Evolutionary conservation across 2,329 filamentous ascomycete genomes (phyloP).

Genomic region (Arthrobotrys conoides): DNA sequence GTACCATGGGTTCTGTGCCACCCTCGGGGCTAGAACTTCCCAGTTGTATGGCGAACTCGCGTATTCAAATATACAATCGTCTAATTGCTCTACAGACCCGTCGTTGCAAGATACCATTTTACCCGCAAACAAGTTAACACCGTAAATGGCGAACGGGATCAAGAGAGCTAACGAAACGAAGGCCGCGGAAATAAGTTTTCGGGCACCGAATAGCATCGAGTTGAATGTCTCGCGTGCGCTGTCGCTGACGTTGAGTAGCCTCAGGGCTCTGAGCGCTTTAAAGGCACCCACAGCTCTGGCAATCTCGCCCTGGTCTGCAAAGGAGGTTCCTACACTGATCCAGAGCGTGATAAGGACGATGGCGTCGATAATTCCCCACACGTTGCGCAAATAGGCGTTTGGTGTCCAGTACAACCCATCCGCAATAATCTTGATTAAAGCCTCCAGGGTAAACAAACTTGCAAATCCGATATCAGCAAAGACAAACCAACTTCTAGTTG

Average conservation of each 20-base stretch:
- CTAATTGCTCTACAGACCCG: slow-evolving; percentile 73
- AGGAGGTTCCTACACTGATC: slow-evolving; percentile 89
- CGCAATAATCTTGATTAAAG: slow-evolving; percentile 90
- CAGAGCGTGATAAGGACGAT: slow-evolving; percentile 92
- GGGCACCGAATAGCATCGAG: slow-evolving; percentile 90
- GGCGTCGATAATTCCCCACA: slow-evolving; percentile 96
- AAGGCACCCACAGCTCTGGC: slow-evolving; percentile 95
- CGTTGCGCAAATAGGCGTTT: slow-evolving; percentile 95
- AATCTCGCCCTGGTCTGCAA: slow-evolving; percentile 84
- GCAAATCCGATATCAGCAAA: slow-evolving; percentile 95
- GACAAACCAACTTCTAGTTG: slow-evolving; percentile 88
- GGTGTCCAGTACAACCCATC: slow-evolving; percentile 97
- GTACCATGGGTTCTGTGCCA: slow-evolving; percentile 85
- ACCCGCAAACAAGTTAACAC: slow-evolving; percentile 91
- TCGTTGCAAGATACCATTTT: slow-evolving; percentile 87
- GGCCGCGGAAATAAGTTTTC: slow-evolving; percentile 92
- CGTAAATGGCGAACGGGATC: slow-evolving; percentile 97
- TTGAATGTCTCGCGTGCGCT: slow-evolving; percentile 97
- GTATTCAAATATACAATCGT: slow-evolving; percentile 88
- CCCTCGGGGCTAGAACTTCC: slow-evolving; percentile 85
- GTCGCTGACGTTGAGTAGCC: slow-evolving; percentile 94
- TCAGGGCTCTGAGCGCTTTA: slow-evolving; percentile 91
- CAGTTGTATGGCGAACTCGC: slow-evolving; percentile 83
- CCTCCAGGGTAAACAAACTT: slow-evolving; percentile 85
- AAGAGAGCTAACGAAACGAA: slow-evolving; percentile 94